Conservation (phyloP, 208 protist species). For the Leishmania arabica region DNA sequence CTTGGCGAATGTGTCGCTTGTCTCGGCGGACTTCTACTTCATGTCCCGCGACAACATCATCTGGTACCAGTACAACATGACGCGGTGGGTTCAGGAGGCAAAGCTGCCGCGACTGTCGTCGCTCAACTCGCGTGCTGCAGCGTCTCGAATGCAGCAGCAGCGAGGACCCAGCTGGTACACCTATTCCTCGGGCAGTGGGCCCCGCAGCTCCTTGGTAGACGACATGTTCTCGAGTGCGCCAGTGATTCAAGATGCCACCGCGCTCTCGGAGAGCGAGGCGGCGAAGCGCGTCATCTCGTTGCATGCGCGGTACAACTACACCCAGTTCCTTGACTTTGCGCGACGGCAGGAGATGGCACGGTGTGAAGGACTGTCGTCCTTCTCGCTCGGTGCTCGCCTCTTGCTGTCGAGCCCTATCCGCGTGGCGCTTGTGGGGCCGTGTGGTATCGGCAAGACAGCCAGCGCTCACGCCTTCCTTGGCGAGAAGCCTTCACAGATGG, state of each 20-base stretch:
- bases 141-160: slow-evolving; percentile 17
- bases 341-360: slow-evolving; percentile 75
- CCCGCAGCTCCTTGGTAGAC: not conserved
- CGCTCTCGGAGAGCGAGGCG: slow-evolving; percentile 59
- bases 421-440: slow-evolving; percentile 75
- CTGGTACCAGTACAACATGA: slow-evolving; percentile 89
- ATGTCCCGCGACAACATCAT: slow-evolving; percentile 85
- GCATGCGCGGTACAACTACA: slow-evolving; percentile 88
- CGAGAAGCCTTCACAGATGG: slow-evolving; percentile 13
- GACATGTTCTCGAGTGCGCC: slow-evolving; percentile 20
- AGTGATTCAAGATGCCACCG: slow-evolving; percentile 47
- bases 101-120: slow-evolving; percentile 35
- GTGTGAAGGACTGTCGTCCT: slow-evolving; percentile 77
- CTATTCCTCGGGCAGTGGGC: not conserved
- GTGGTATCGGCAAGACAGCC: slow-evolving; percentile 73
- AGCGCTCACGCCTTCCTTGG: slow-evolving; percentile 52
- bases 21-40: slow-evolving; percentile 89
- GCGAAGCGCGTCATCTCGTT: slow-evolving; percentile 83
- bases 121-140: slow-evolving; percentile 18
- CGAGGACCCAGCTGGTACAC: slow-evolving; percentile 7
- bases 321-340: slow-evolving; percentile 88
- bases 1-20: slow-evolving; percentile 52
- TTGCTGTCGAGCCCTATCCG: slow-evolving; percentile 75
- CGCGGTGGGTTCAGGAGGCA: slow-evolving; percentile 57
- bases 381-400: slow-evolving; percentile 65